These are phyloP conservation scores for Thamnidium elegans DNA, from an alignment of 192 early-diverging fungal species.

Conservation along the genomic window DNA sequence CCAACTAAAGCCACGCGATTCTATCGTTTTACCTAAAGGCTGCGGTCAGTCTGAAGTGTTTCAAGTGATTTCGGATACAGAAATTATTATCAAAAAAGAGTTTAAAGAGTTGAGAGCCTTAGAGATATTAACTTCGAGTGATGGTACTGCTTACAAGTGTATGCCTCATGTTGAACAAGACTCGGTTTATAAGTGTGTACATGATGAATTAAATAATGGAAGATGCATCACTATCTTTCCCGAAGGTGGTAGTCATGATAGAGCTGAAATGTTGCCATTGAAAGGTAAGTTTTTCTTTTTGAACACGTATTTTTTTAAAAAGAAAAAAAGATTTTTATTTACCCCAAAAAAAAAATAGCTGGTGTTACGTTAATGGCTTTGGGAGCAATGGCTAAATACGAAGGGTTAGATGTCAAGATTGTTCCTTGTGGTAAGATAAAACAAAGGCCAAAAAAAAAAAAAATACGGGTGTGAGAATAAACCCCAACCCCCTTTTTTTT, in stretches of 20 bases:
- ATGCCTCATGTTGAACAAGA: conserved; percentile 88
- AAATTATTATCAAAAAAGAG: conserved; percentile 70
- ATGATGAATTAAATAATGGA: conserved; percentile 67
- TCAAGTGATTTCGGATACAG: conserved; percentile 80
- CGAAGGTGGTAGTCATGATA: conserved; percentile 97
- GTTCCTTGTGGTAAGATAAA: conserved; percentile 65
- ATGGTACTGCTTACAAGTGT: conserved; percentile 62
- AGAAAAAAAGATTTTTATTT: not conserved
- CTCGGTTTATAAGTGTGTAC: conserved; percentile 82
- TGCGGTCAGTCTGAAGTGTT: conserved; percentile 65
- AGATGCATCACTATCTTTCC: conserved; percentile 96
- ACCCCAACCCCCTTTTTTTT: no score
- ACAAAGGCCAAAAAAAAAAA: not conserved
- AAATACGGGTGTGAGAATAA: not conserved
- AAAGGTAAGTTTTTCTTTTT: conserved; percentile 57
- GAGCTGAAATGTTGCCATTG: conserved; percentile 91
- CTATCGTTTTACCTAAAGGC: conserved; percentile 63
- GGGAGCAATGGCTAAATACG: conserved; percentile 83
- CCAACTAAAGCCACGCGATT: conserved; percentile 60
- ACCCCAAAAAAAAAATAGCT: conserved; percentile 40
- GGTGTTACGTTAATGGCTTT: conserved; percentile 84
- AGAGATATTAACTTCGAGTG: conserved; percentile 55
- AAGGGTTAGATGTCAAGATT: conserved; percentile 86
- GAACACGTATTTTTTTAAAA: not conserved
- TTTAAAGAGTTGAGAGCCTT: conserved; percentile 70